These are phyloP conservation scores for Tricladium varicosporioides DNA, from an alignment of 2,329 filamentous ascomycete genomes.

Conservation along the genomic window DNA sequence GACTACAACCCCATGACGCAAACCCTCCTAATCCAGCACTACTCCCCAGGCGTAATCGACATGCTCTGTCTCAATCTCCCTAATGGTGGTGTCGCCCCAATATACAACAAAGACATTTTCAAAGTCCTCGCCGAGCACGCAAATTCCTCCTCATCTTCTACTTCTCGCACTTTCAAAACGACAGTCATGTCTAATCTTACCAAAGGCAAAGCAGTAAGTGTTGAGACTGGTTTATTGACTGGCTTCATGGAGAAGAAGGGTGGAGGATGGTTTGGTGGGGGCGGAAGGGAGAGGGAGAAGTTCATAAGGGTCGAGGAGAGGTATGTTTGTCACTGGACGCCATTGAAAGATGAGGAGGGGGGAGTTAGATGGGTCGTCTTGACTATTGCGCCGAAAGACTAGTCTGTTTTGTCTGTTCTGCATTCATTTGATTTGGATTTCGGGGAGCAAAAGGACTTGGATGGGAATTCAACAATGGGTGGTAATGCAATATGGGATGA, in stretches of 20 bases:
- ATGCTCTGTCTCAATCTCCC: constrained; percentile 43
- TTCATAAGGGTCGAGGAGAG: constrained; percentile 26
- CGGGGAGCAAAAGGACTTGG: too few species aligned
- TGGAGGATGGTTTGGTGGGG: constrained; percentile 13
- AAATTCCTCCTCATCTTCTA: constrained; percentile 37
- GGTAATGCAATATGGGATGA: too few species aligned
- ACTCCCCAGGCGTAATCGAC: constrained; percentile 44
- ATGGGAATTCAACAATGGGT: too few species aligned
- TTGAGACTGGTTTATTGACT: constrained; percentile 30
- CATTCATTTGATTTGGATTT: too few species aligned
- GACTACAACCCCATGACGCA: constrained; percentile 29
- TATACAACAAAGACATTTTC: constrained; percentile 52
- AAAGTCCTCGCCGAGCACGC: constrained; percentile 48
- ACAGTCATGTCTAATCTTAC: constrained; percentile 39
- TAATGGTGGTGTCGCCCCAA: constrained; percentile 34
- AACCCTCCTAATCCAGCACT: constrained; percentile 43
- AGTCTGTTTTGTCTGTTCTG: background rate
- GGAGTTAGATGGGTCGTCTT: constrained; percentile 35
- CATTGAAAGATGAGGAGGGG: constrained; percentile 40
- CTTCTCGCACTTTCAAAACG: constrained; percentile 43
- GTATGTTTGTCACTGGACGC: constrained; percentile 41
- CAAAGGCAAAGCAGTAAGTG: constrained; percentile 26
- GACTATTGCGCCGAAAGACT: constrained; percentile 31
- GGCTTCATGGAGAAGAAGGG: constrained; percentile 25
- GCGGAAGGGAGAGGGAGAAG: constrained; percentile 6